A percentile compares a stretch with the other conserved stretches of the same genome.
Conservation (phyloP, 208 protist species). For the Trichomonas tenax region DNA sequence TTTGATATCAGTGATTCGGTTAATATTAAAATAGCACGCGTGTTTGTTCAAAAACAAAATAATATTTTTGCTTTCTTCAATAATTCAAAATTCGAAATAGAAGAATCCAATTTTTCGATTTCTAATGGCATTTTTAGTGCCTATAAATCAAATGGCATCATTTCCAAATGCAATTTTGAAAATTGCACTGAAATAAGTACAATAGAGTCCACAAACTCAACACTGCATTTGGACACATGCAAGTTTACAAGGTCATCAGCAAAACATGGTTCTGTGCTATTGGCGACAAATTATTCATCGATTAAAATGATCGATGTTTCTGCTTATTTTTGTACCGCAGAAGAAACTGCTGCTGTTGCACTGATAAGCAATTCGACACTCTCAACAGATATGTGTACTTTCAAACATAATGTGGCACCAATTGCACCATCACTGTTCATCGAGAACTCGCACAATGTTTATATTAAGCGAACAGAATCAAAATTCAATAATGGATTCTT, state of each 20-base stretch:
- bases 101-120: neutral
- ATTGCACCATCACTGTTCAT: neutral
- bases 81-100: neutral
- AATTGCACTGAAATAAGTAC: neutral
- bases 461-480: neutral
- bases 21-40: neutral
- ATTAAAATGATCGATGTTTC: neutral
- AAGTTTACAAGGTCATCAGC: neutral
- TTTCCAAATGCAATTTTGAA: neutral
- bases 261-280: neutral
- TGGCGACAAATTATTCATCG: neutral
- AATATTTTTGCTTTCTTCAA: neutral
- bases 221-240: neutral
- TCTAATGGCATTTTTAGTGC: neutral
- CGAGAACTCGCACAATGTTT: neutral
- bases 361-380: neutral
- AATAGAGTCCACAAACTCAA: neutral
- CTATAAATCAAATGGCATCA: neutral
- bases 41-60: neutral
- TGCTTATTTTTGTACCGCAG: neutral
- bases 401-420: neutral
- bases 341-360: neutral
- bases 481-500: neutral
- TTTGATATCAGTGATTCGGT: neutral
- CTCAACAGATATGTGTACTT: neutral